phyloP scores from a whole-genome alignment of 2,329 filamentous ascomycete species.

The Lecanosticta acicola region DNA sequence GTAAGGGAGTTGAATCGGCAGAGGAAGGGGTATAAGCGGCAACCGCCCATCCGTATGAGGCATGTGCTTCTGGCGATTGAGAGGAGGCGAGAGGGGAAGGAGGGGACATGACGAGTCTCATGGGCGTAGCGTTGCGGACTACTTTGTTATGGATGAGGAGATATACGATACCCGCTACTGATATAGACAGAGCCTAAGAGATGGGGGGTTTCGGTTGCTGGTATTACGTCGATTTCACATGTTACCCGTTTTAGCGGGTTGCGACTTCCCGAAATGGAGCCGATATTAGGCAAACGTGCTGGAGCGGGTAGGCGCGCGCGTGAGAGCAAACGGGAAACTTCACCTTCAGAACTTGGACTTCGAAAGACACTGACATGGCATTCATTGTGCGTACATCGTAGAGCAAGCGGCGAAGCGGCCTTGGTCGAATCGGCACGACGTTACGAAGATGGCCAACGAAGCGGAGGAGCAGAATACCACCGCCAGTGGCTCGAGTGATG shows the following conservation, averaged over 20 bases:
- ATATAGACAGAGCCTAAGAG: no score
- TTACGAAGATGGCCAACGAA: background rate
- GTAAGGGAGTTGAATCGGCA: slow-evolving; percentile 43
- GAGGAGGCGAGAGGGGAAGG: background rate
- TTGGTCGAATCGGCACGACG: background rate
- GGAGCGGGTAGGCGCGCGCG: background rate
- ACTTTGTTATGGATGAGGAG: background rate
- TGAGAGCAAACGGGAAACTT: background rate
- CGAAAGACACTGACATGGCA: no score
- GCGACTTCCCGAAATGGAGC: background rate
- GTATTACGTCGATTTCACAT: background rate
- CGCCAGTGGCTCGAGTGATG: no score
- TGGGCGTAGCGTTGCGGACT: background rate
- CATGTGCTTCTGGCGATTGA: slow-evolving; percentile 12
- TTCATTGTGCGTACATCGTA: no score
- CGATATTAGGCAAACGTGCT: background rate
- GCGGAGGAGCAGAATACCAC: no score
- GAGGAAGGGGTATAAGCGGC: slow-evolving; percentile 22
- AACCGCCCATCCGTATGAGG: slow-evolving; percentile 29
- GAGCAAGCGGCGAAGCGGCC: no score
- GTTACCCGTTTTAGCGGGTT: background rate
- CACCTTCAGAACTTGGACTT: background rate
- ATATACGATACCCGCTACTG: slow-evolving; percentile 5
- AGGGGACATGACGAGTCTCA: background rate
- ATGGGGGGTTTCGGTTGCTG: no score